Conservation (phyloP, 2,329 filamentous ascomycete genomes). For the Graphilbum fragrans region DNA sequence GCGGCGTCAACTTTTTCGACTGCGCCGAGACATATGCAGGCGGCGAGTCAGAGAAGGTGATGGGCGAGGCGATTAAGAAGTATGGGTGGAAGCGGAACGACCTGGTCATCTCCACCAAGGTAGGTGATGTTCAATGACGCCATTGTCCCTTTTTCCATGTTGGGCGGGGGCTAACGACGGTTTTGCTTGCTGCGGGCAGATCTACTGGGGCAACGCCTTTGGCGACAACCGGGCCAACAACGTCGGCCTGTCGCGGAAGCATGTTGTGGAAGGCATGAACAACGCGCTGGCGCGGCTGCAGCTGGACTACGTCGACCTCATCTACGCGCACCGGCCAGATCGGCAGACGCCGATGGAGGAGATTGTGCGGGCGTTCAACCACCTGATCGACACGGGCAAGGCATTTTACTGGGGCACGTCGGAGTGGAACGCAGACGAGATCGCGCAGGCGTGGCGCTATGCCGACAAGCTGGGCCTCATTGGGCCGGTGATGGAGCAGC, state of each 20-base stretch:
- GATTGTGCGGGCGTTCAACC: conserved; percentile 58
- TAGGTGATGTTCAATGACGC: too few species aligned
- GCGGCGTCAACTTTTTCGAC: conserved; percentile 53
- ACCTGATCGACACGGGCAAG: conserved; percentile 55
- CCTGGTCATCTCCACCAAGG: conserved; percentile 46
- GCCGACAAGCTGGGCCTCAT: conserved; percentile 50
- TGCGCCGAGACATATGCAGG: conserved; percentile 41
- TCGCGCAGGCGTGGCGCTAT: conserved; percentile 47
- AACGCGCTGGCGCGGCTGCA: conserved; percentile 43
- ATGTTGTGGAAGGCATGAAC: conserved; percentile 47
- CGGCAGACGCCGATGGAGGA: conserved; percentile 59
- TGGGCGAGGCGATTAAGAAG: conserved; percentile 49
- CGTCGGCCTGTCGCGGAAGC: conserved; percentile 45
- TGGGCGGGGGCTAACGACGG: not conserved
- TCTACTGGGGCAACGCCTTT: conserved; percentile 53
- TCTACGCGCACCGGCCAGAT: conserved; percentile 60
- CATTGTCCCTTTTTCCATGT: too few species aligned
- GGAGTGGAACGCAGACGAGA: conserved; percentile 59
- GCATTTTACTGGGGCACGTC: conserved; percentile 63
- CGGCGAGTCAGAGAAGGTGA: conserved; percentile 52
- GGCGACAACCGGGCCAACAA: conserved; percentile 48
- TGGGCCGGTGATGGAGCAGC: conserved; percentile 54
- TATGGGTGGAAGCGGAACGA: conserved; percentile 50
- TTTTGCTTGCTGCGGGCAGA: conserved; percentile 19
- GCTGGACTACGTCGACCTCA: conserved; percentile 52